phyloP scores from a whole-genome alignment of 306 rosid genomes.

The Cicer cuneatum region DNA sequence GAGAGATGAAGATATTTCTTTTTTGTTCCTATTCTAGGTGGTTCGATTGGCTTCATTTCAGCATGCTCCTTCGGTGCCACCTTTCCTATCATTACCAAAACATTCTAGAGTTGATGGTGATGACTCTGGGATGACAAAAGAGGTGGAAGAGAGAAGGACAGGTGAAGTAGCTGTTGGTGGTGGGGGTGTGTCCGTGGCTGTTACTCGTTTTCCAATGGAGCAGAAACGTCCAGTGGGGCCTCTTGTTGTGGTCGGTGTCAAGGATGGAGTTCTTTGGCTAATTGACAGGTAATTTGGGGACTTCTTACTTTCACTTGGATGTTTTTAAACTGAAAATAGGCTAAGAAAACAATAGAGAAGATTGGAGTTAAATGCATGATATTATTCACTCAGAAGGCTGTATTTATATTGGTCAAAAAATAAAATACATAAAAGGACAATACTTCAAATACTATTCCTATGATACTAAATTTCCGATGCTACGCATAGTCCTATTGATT shows the following conservation, averaged over 20 bases:
- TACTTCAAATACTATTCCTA: slow-evolving; percentile 13
- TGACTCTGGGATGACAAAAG: slow-evolving; percentile 56
- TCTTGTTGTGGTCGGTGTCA: slow-evolving; percentile 90
- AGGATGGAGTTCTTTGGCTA: slow-evolving; percentile 99
- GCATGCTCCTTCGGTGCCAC: slow-evolving; percentile 98
- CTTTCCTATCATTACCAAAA: slow-evolving; percentile 77
- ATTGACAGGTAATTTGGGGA: slow-evolving; percentile 79
- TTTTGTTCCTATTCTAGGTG: slow-evolving; percentile 62
- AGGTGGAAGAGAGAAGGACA: slow-evolving; percentile 74
- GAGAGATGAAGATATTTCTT: slow-evolving; percentile 9
- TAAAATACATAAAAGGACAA: slow-evolving; percentile 1
- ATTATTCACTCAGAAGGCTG: slow-evolving; percentile 12
- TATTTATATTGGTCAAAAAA: slow-evolving; percentile 1
- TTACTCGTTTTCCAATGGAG: slow-evolving; percentile 92
- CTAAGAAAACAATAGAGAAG: slow-evolving; percentile 20
- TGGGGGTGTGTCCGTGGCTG: slow-evolving; percentile 96
- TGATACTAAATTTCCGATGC: slow-evolving; percentile 21
- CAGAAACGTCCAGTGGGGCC: slow-evolving; percentile 99
- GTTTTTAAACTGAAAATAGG: slow-evolving; percentile 33
- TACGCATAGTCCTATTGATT: slow-evolving; percentile 6
- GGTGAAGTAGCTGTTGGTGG: slow-evolving; percentile 99
- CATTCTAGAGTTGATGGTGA: slow-evolving; percentile 80
- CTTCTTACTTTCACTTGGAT: slow-evolving; percentile 25
- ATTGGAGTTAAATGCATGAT: slow-evolving; percentile 3
- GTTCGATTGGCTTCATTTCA: slow-evolving; percentile 98